Conservation (phyloP, 1,139 yeast genomes). For the Pichia norvegensis region DNA sequence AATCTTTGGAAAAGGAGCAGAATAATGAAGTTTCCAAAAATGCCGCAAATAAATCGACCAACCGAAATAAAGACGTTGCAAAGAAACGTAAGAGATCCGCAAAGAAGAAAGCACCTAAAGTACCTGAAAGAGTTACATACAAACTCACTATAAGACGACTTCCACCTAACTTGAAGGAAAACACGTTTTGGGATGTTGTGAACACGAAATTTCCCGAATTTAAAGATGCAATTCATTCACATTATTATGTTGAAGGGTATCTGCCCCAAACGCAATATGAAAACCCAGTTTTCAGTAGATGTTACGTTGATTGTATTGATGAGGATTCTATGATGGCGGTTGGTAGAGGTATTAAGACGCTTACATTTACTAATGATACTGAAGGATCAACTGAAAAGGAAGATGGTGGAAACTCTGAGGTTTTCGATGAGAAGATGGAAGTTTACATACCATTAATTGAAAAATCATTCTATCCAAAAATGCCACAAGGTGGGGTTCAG, state of each 20-base stretch:
- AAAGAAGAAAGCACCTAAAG: neutral
- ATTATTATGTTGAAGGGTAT: constrained; percentile 32
- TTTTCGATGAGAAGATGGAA: constrained; percentile 6
- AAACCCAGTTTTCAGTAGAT: constrained; percentile 19
- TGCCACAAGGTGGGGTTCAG: constrained; percentile 9
- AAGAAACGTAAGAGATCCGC: neutral
- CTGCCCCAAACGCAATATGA: constrained; percentile 23
- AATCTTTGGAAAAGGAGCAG: neutral
- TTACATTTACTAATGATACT: constrained; percentile 15
- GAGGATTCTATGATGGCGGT: constrained; percentile 15
- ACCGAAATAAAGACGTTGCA: neutral
- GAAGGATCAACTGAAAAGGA: constrained; percentile 1
- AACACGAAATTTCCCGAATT: constrained; percentile 4
- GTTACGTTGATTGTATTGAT: constrained; percentile 20
- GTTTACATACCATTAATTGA: constrained; percentile 16
- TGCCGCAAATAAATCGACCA: neutral
- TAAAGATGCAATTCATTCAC: constrained; percentile 13
- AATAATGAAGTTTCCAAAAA: neutral
- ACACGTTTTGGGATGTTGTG: constrained; percentile 24
- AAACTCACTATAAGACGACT: constrained; percentile 32
- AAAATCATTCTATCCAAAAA: constrained; percentile 15
- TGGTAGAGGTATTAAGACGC: constrained; percentile 11
- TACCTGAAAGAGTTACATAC: constrained; percentile 3
- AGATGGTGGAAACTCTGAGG: neutral
- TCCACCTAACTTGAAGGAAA: constrained; percentile 31